Base-by-base conservation (phyloP, 148 eudicot species). In the Tetragonia tetragonoides region DNA sequence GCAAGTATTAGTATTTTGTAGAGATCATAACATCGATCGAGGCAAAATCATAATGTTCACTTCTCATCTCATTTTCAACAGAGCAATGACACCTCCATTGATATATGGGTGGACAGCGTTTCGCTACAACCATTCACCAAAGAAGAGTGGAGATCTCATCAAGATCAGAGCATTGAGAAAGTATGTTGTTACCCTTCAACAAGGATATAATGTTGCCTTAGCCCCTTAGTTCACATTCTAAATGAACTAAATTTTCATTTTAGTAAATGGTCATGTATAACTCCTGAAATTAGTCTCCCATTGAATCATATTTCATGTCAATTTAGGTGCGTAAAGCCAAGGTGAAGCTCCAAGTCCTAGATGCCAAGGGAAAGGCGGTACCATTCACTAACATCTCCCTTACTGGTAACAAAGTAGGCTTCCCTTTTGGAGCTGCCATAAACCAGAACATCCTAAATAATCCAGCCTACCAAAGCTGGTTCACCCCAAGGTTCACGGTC, bases 81-180 rank as follows among this genome's bases (percentile, higher is more conserved):
- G 94, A 88, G 83, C 77, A 77, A 91, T 21, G 78, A 84, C 16
- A 78, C 89, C 51, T 67, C 68, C 6, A 75, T 85, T 14, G 90
- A 93, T 17, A 82, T 91, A 61, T 86, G 88, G 91, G 82, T 81
- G 1, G 92, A 91, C 70, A 91, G 83, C 77, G 76, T 91, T 75
- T 91, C 96, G 0, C 64, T 93, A 10, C 97, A 88, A 74, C 93
- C 96, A 17, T 93, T 93, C 28, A 91, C 94, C n/a, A 44, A 87
- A 49, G 78, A 88, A 54, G 85, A 93, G 65, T 93, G 98, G 98
- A 86, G 68, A 77, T 90, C 91, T 73, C 95, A 91, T 68, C 97
- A 85, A 77, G 77, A 84, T 40, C 82, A 86, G 71, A 87, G 86
- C 87, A 83, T 88, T 57, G 84, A 88, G 38, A 91, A 87, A 91